Percentiles rank a stretch among this genome's conserved stretches.
phyloP scores from a whole-genome alignment of 2,329 filamentous ascomycete genomes.

The Pseudophaeomoniella oleicola region DNA sequence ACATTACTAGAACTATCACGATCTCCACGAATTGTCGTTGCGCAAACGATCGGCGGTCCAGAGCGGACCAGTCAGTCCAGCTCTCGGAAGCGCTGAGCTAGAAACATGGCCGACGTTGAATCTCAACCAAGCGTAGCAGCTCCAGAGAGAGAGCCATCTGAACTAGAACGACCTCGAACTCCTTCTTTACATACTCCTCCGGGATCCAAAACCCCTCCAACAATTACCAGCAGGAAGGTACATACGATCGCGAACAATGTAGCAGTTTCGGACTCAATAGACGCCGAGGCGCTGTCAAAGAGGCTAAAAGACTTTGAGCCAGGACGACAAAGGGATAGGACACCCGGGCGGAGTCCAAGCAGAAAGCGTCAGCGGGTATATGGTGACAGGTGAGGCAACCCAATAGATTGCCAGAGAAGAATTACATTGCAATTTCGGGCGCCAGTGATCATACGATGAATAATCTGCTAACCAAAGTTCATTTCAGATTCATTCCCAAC shows the following conservation, averaged over 20 bases:
- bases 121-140: conserved; percentile 1
- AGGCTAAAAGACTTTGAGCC: conserved; percentile 48
- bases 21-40: not conserved
- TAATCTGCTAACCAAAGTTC: conserved; percentile 2
- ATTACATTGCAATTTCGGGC: conserved; percentile 1
- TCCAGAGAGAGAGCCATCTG: not conserved
- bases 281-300: conserved; percentile 43
- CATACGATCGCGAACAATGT: not conserved
- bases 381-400: conserved; percentile 40
- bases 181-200: conserved; percentile 39
- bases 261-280: conserved; percentile 36
- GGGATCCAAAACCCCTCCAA: conserved; percentile 46
- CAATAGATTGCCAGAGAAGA: not conserved
- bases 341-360: conserved; percentile 51
- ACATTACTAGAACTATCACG: no score
- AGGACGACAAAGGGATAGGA: conserved; percentile 43
- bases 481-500: conserved; percentile 77
- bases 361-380: conserved; percentile 55
- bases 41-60: not conserved
- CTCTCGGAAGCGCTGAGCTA: not conserved
- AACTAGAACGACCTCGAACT: conserved; percentile 17
- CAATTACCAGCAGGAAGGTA: conserved; percentile 29
- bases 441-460: no score
- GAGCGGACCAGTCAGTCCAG: not conserved
- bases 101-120: not conserved